A percentile compares a stretch with the other conserved stretches of the same genome.
These are phyloP conservation scores for Tetrahymena elliotti DNA, from an alignment of 73 alveolate species.

Conservation along the genomic window DNA sequence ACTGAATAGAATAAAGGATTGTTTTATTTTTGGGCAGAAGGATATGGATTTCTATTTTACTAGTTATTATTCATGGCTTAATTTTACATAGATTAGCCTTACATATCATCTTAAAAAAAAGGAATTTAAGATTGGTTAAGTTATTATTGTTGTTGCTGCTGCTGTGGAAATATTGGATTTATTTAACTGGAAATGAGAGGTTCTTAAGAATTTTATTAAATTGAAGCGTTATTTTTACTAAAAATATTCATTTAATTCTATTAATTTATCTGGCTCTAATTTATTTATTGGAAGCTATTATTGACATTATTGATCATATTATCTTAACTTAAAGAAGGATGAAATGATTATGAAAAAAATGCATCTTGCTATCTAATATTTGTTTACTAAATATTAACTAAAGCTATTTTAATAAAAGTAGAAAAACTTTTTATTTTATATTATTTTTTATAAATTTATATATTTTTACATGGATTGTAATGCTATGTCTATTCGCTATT, in stretches of 20 bases:
- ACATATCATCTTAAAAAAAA: neutral
- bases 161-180: neutral
- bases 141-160: neutral
- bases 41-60: neutral
- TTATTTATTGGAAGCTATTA: too few relatives aligned
- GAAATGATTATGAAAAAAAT: neutral
- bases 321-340: neutral
- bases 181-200: neutral
- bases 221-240: too few relatives aligned
- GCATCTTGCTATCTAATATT: neutral
- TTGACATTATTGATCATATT: neutral
- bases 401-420: neutral
- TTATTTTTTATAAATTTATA: neutral
- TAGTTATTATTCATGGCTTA: neutral
- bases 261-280: neutral
- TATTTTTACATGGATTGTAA: neutral
- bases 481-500: neutral
- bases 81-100: too few relatives aligned
- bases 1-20: neutral
- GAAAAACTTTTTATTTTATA: neutral
- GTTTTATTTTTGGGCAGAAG: neutral
- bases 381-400: neutral
- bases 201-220: neutral
- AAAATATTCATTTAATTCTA: too few relatives aligned
- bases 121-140: neutral